Percentiles rank a stretch among this genome's conserved stretches.
Evolutionary conservation across 2,329 filamentous ascomycete species (phyloP).

Genomic region (Esteya vermicola): DNA sequence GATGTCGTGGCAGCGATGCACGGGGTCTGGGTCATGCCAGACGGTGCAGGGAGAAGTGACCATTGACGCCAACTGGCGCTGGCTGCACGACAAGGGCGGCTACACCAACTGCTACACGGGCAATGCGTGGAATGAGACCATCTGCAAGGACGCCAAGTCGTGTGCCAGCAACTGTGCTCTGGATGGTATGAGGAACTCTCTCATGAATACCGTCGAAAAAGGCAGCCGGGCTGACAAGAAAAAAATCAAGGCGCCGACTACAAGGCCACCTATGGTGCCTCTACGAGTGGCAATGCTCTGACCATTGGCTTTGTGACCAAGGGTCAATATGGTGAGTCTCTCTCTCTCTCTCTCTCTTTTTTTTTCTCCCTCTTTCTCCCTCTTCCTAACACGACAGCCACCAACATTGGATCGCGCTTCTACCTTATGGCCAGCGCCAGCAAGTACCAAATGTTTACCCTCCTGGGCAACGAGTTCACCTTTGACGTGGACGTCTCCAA

Average conservation of each 20-base stretch:
- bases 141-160: slow-evolving; percentile 30
- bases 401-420: slow-evolving; percentile 21
- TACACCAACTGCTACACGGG: slow-evolving; percentile 36
- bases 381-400: slow-evolving; percentile 12
- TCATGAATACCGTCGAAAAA: no score
- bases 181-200: slow-evolving; percentile 30
- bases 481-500: slow-evolving; percentile 52
- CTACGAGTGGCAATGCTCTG: slow-evolving; percentile 30
- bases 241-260: slow-evolving; percentile 34
- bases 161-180: slow-evolving; percentile 43
- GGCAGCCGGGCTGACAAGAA: not conserved
- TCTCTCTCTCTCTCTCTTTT: no score
- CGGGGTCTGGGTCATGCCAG: slow-evolving; percentile 29
- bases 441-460: slow-evolving; percentile 33
- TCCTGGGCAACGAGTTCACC: slow-evolving; percentile 47
- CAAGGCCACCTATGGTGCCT: slow-evolving; percentile 33
- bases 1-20: slow-evolving; percentile 37
- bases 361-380: no score
- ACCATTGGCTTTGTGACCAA: slow-evolving; percentile 32
- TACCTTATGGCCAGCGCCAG: slow-evolving; percentile 17
- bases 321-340: slow-evolving; percentile 17
- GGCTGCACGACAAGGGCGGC: slow-evolving; percentile 32
- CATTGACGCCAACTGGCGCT: slow-evolving; percentile 44
- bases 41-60: slow-evolving; percentile 32
- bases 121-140: slow-evolving; percentile 29